Evolutionary conservation across 306 rosid species (phyloP).

Genomic region (Acmispon strigosus): DNA sequence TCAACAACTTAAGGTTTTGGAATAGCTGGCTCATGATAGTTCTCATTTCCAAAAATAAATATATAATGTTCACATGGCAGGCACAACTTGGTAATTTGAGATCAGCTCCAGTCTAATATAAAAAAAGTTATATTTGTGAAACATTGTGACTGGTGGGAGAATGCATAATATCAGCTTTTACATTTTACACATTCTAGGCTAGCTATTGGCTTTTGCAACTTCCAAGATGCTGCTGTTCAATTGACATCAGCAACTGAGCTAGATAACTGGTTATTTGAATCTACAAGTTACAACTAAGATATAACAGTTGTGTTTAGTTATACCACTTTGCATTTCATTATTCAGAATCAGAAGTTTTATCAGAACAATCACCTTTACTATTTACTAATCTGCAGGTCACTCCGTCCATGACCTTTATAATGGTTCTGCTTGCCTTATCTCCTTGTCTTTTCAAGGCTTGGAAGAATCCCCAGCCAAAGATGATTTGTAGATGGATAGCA

Average conservation of each 20-base stretch:
- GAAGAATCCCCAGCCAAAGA: constrained; percentile 67
- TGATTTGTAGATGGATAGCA: constrained; percentile 78
- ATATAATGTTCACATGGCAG: background rate
- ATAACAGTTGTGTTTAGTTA: background rate
- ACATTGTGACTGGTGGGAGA: background rate
- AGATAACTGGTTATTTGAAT: constrained; percentile 15
- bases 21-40: too few species aligned
- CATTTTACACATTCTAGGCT: background rate
- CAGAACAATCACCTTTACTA: constrained; percentile 10
- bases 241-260: background rate
- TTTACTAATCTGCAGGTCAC: constrained; percentile 57
- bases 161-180: background rate
- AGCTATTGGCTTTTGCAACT: constrained; percentile 2
- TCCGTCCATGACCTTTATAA: constrained; percentile 51
- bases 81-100: background rate
- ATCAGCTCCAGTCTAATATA: background rate
- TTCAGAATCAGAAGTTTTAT: background rate
- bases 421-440: constrained; percentile 78
- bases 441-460: constrained; percentile 88
- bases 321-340: background rate
- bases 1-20: too few species aligned
- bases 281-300: background rate
- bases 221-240: background rate
- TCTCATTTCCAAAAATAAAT: background rate
- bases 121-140: background rate